phyloP scores from a whole-genome alignment of 2,329 filamentous ascomycete genomes.

The Polychaeton citri region DNA sequence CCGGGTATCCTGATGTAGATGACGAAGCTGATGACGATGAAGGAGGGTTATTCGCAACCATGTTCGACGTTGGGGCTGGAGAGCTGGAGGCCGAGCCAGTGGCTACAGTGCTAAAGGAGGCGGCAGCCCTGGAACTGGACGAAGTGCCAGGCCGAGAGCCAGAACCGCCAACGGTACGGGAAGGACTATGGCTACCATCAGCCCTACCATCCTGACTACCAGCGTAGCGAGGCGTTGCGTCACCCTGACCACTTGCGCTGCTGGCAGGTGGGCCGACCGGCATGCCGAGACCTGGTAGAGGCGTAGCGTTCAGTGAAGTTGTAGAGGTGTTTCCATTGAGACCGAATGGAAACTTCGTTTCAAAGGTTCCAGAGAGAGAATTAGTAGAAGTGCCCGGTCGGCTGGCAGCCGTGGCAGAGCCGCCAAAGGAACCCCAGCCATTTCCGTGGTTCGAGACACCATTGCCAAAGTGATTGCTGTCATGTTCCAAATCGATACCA shows the following conservation, averaged over 20 bases:
- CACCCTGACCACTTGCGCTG: constrained; percentile 12
- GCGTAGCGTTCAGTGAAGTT: constrained; percentile 23
- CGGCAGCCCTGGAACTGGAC: constrained; percentile 3
- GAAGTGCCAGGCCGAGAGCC: constrained; percentile 2
- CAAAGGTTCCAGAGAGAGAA: constrained; percentile 46
- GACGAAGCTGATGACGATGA: constrained; percentile 13
- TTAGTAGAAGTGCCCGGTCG: constrained; percentile 53
- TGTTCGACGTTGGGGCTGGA: constrained; percentile 3
- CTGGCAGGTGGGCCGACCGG: constrained; percentile 7
- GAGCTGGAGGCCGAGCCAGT: constrained; percentile 3
- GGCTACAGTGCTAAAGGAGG: too few relatives aligned
- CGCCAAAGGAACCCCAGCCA: constrained; percentile 28
- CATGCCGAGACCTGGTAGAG: constrained; percentile 26
- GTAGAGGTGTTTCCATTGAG: constrained; percentile 26
- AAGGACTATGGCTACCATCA: constrained; percentile 1
- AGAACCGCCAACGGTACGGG: not conserved
- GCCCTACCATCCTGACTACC: constrained; percentile 6
- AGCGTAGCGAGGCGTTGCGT: constrained; percentile 23
- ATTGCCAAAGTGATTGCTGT: constrained; percentile 27
- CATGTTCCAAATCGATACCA: constrained; percentile 88
- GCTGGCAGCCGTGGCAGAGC: constrained; percentile 43
- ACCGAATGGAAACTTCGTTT: constrained; percentile 53
- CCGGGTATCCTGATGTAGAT: constrained; percentile 26
- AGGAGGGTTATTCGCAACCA: too few relatives aligned
- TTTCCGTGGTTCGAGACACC: constrained; percentile 25